Base-by-base conservation (phyloP, 2,329 filamentous ascomycete species). In the Penicillium sclerotigenum region DNA sequence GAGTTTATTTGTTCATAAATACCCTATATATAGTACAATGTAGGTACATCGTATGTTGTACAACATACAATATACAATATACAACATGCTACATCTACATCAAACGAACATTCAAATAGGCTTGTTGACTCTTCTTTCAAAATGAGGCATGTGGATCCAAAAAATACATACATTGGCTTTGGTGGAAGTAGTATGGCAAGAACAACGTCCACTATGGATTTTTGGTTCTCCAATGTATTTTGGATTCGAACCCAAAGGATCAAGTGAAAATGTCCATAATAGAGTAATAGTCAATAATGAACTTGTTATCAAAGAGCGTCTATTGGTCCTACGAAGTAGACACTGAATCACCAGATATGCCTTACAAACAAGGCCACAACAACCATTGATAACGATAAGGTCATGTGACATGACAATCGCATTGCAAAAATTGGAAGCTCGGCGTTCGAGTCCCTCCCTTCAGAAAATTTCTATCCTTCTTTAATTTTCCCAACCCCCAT, bases 381-480 rank as follows among this genome's bases (percentile, higher is more conserved):
- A 5, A 4, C 31, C 1, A 31, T 24, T 29, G n/a, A 29, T 26
- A 33, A 54, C n/a, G 50, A 41, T 31, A 45, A 20, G 6, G 14
- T 49, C 45, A 41, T 29, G 43, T 49, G 56, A 40, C 5, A 3
- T 29, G 14, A 16, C 47, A 33, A 36, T 22, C 66, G 58, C 54
- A 54, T 58, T 51, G 29, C 22, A 42, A 29, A 38, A 43, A 28
- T 48, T 37, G 46, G 26, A 40, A 33, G 48, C 8, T 34, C 48
- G 37, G 48, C 48, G 70, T 72, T 72, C 70, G 70, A 72, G 63
- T 65, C 70, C 51, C 61, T 61, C 58, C 52, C 60, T 57, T 57
- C 49, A 33, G 22, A 54, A 57, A 59, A 38, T 54, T 54, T 53
- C 58, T 64, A 56, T 53, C 53, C 53, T 54, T 57, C 51, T 40